A percentile compares a stretch with the other conserved stretches of the same genome.
Evolutionary conservation across 805 yeast species (phyloP).

Genomic region (Gaillardinia entomophila): DNA sequence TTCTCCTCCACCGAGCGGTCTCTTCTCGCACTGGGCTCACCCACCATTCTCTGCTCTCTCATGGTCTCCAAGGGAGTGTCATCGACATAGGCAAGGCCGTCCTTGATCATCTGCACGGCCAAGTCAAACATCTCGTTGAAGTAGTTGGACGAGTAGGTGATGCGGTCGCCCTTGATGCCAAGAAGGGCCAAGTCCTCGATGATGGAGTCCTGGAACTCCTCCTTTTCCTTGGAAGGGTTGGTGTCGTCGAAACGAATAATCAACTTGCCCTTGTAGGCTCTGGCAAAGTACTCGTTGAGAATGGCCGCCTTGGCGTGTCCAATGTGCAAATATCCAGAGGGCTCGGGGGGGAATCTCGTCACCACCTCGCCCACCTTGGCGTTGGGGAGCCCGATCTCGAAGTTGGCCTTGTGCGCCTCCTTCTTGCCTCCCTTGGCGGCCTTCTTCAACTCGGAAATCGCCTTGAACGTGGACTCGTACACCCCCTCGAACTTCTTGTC

Average conservation of each 20-base stretch:
- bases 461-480: slow-evolving; percentile 60
- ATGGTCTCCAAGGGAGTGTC: slow-evolving; percentile 90
- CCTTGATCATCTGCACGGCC: slow-evolving; percentile 83
- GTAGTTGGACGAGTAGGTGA: slow-evolving; percentile 91
- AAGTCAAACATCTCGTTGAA: slow-evolving; percentile 86
- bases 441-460: slow-evolving; percentile 71
- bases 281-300: slow-evolving; percentile 93
- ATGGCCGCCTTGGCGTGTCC: slow-evolving; percentile 99
- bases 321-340: slow-evolving; percentile 97
- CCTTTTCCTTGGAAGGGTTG: slow-evolving; percentile 94
- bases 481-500: slow-evolving; percentile 64
- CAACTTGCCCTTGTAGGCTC: slow-evolving; percentile 91
- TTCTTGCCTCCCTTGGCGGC: slow-evolving; percentile 68
- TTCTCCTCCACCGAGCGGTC: slow-evolving; percentile 92
- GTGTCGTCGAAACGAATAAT: slow-evolving; percentile 98
- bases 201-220: slow-evolving; percentile 90
- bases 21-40: slow-evolving; percentile 87
- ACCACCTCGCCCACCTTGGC: slow-evolving; percentile 95
- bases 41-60: slow-evolving; percentile 99
- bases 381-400: slow-evolving; percentile 85
- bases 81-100: slow-evolving; percentile 95
- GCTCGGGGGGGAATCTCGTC: slow-evolving; percentile 99
- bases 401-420: slow-evolving; percentile 89
- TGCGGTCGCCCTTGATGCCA: slow-evolving; percentile 87
- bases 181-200: slow-evolving; percentile 84